Base-by-base conservation (phyloP, 306 rosid species). In the Astragalus glycyphyllos region DNA sequence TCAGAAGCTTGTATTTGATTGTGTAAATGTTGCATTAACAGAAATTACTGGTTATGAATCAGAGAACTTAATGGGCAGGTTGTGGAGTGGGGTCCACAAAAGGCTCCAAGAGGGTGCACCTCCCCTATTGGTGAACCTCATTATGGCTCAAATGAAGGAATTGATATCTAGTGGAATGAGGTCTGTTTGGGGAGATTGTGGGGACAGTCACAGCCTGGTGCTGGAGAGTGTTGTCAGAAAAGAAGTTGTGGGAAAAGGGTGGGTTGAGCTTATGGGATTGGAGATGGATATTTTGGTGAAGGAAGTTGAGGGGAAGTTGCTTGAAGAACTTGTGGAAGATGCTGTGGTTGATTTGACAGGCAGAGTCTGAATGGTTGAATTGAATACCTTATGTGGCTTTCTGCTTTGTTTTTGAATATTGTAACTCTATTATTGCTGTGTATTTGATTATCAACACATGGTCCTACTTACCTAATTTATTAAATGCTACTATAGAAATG, bases 291-390 rank as follows among this genome's bases (percentile, higher is more conserved):
- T 83, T 85, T 75, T 85, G 45, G 92, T 86, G n/a, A 81, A 70
- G 80, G 97, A 86, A 72, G 82, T 95, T n/a, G 97, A 86, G 45
- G 87, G 81, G 76, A 87, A 79, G 75, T 77, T 95, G 90, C 86
- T 95, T 55, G 84, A 89, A 81, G 92, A 87, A 83, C 91, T 95
- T 42, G 90, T 95, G 85, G 92, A 87, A 66, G 97, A 89, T 73
- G 88, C 90, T 42, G 87, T 91, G 78, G 83, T 87, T 50, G 92
- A 87, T 73, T 86, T 86, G 84, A 86, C 95, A 68, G 85, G 79
- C 77, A 74, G 82, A 82, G 75, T 55, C 11, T 79, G 76, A 79
- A 73, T 67, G 49, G 66, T 54, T 69, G 79, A 58, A 72, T 53
- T 71, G 75, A 66, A 72, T 31, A 69, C 71, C 71, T 75, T 74